Evolutionary conservation across 108 stramenopile genomes (phyloP).

Genomic region (Nitzschia putrida): DNA sequence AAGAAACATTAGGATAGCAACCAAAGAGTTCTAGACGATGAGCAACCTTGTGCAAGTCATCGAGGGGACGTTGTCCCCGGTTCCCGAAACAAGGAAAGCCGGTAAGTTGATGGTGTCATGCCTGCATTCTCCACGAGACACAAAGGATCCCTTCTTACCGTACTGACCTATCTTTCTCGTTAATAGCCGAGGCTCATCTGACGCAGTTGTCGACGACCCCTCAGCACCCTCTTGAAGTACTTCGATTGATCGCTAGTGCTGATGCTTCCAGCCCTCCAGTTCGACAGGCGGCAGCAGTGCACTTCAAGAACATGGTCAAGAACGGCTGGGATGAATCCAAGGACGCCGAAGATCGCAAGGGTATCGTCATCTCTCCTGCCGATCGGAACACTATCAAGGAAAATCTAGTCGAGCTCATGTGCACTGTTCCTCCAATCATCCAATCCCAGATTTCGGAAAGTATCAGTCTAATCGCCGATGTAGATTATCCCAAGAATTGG

Average conservation of each 20-base stretch:
- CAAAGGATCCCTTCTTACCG: background rate
- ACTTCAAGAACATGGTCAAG: conserved; percentile 97
- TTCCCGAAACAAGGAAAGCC: conserved; percentile 50
- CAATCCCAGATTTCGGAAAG: conserved; percentile 92
- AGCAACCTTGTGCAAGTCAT: conserved; percentile 48
- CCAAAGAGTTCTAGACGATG: background rate
- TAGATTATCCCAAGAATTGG: conserved; percentile 97
- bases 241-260: conserved; percentile 60
- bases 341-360: conserved; percentile 53
- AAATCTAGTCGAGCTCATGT: conserved; percentile 95
- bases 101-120: conserved; percentile 24
- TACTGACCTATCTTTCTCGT: background rate
- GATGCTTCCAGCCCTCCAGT: conserved; percentile 41
- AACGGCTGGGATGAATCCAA: conserved; percentile 90
- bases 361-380: conserved; percentile 44
- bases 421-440: conserved; percentile 85
- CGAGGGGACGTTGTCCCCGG: conserved; percentile 71
- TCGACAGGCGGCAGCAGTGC: conserved; percentile 90
- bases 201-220: conserved; percentile 40
- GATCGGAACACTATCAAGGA: conserved; percentile 92
- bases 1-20: background rate
- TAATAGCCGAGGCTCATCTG: conserved; percentile 68
- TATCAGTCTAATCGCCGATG: conserved; percentile 88
- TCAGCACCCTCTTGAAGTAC: conserved; percentile 64
- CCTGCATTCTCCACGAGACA: background rate